These are phyloP conservation scores for Komagataella pastoris DNA, from an alignment of 805 yeast species.

Conservation along the genomic window DNA sequence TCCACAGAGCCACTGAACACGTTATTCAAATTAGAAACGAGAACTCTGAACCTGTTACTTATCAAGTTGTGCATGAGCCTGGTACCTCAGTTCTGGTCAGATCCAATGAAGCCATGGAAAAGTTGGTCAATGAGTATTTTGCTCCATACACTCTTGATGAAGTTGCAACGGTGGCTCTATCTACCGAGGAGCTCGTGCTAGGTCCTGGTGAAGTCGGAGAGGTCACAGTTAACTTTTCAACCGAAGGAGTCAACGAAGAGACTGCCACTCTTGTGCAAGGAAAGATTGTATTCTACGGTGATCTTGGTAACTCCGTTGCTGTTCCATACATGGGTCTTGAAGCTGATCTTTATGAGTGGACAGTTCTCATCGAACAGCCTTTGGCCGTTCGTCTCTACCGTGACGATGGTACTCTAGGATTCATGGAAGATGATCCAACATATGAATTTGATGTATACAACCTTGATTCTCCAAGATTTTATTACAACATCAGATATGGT, in stretches of 20 bases:
- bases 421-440: not conserved
- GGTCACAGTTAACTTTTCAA: conserved; percentile 2
- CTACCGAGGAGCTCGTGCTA: conserved; percentile 1
- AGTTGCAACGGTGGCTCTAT: conserved; percentile 3
- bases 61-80: conserved; percentile 1
- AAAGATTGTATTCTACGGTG: conserved; percentile 6
- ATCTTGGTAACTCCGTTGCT: conserved; percentile 6
- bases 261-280: conserved; percentile 5
- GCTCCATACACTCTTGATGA: not conserved
- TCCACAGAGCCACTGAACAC: conserved; percentile 5
- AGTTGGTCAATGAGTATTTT: not conserved
- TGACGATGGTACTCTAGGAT: not conserved
- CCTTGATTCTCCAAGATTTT: conserved; percentile 2
- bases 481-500: conserved; percentile 5
- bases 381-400: conserved; percentile 1
- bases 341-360: conserved; percentile 4
- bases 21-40: conserved; percentile 6
- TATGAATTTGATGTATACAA: not conserved
- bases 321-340: conserved; percentile 9
- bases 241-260: conserved; percentile 1
- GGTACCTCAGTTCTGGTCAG: conserved; percentile 1
- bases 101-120: not conserved
- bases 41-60: conserved; percentile 3
- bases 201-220: conserved; percentile 4
- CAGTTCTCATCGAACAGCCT: conserved; percentile 2